Percentiles rank a stretch among this genome's conserved stretches.
phyloP scores from a whole-genome alignment of 2,329 filamentous ascomycete species.

The Colletotrichum cuscutae region DNA sequence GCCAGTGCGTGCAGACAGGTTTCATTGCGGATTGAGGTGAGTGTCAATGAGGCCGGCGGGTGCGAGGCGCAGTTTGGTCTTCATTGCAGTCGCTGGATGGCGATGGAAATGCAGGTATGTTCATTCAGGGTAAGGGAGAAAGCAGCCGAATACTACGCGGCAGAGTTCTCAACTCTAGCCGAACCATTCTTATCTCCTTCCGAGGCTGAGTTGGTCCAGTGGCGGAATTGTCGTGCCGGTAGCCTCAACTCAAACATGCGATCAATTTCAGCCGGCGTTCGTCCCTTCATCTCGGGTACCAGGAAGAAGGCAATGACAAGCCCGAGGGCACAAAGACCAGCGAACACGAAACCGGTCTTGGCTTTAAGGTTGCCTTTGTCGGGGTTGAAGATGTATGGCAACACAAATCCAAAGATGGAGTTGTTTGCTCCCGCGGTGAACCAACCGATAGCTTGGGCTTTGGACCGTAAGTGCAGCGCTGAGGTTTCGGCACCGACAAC shows the following conservation, averaged over 20 bases:
- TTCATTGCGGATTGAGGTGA: conserved; percentile 10
- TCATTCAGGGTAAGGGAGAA: background rate
- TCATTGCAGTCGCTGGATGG: background rate
- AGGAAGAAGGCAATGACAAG: conserved; percentile 52
- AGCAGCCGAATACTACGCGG: background rate
- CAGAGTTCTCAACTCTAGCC: conserved; percentile 5
- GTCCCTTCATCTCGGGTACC: conserved; percentile 64
- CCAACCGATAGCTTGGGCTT: conserved; percentile 56
- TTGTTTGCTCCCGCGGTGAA: conserved; percentile 51
- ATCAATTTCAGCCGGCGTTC: conserved; percentile 60
- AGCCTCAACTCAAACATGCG: conserved; percentile 45
- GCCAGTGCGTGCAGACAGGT: conserved; percentile 7
- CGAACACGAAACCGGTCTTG: conserved; percentile 54
- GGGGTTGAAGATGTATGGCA: conserved; percentile 62
- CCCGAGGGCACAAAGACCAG: conserved; percentile 47
- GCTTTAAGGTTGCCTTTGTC: conserved; percentile 49
- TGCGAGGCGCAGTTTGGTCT: conserved; percentile 16
- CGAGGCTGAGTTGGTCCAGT: conserved; percentile 27
- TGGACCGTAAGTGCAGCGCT: conserved; percentile 53
- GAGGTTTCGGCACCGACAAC: conserved; percentile 55
- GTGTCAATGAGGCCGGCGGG: background rate
- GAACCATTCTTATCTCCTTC: background rate
- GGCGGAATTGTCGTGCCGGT: conserved; percentile 41
- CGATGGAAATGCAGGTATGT: background rate
- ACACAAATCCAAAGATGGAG: conserved; percentile 54